Evolutionary conservation across 2,329 filamentous ascomycete genomes (phyloP).

Genomic region (Magnaporthiopsis rhizophila): DNA sequence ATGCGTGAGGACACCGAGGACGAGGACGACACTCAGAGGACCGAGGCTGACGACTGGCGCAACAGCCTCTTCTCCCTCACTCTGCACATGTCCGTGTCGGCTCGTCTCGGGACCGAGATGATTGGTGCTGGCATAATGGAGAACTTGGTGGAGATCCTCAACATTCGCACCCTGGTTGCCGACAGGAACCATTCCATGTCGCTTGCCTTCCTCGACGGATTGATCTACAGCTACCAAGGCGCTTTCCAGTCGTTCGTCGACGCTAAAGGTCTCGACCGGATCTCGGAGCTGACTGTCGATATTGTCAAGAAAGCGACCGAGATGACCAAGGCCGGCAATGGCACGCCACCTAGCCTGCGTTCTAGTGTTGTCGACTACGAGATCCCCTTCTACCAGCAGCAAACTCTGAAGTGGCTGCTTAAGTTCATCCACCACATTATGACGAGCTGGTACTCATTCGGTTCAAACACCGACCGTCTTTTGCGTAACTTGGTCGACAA

Average conservation of each 20-base stretch:
- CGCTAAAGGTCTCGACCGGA: constrained; percentile 78
- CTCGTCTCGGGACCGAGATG: constrained; percentile 72
- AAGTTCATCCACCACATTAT: constrained; percentile 97
- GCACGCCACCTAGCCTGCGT: constrained; percentile 60
- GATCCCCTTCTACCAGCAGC: constrained; percentile 87
- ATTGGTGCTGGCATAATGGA: constrained; percentile 85
- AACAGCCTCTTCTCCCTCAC: constrained; percentile 84
- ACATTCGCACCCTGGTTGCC: constrained; percentile 71
- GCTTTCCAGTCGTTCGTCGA: constrained; percentile 77
- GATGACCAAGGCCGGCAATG: constrained; percentile 58
- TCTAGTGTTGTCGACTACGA: constrained; percentile 86
- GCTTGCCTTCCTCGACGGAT: constrained; percentile 77
- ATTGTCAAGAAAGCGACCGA: constrained; percentile 65
- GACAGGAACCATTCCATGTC: constrained; percentile 78
- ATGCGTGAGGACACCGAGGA: constrained; percentile 47
- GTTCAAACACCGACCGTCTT: constrained; percentile 80
- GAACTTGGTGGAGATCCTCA: constrained; percentile 81
- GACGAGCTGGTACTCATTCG: constrained; percentile 59
- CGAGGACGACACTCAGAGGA: constrained; percentile 48
- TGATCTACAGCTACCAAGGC: constrained; percentile 78
- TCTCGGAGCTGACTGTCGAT: constrained; percentile 77
- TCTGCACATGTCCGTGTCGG: constrained; percentile 67
- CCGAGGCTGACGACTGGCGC: constrained; percentile 79
- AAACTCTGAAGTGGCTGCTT: constrained; percentile 86
- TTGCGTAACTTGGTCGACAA: constrained; percentile 93